Conservation (phyloP, 495 filamentous ascomycete genomes). For the Xylaria curta region DNA sequence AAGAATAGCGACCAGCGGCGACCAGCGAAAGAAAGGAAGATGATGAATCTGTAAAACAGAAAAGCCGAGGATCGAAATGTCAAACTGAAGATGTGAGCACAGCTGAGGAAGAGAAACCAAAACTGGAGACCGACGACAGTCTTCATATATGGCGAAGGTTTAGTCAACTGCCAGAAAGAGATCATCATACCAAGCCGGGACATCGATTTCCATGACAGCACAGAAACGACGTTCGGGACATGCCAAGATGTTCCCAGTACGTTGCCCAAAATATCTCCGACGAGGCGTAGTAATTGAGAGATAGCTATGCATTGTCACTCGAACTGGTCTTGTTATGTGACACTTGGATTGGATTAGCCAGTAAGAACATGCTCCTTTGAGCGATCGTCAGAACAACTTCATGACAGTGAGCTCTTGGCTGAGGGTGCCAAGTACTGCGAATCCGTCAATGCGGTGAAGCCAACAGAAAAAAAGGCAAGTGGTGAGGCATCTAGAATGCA, state of each 20-base stretch:
- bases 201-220: constrained; percentile 34
- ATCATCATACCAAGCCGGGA: constrained; percentile 33
- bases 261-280: constrained; percentile 34
- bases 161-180: constrained; percentile 5
- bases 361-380: constrained; percentile 29
- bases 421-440: constrained; percentile 40
- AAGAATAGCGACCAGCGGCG: constrained; percentile 49
- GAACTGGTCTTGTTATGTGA: background rate
- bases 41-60: constrained; percentile 32
- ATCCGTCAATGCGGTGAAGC: constrained; percentile 33
- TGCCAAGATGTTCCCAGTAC: constrained; percentile 38
- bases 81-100: constrained; percentile 43
- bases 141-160: constrained; percentile 41
- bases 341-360: constrained; percentile 7
- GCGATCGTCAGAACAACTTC: constrained; percentile 32
- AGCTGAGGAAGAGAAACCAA: constrained; percentile 45
- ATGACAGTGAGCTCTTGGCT: constrained; percentile 34
- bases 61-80: constrained; percentile 35
- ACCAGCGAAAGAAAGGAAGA: constrained; percentile 34
- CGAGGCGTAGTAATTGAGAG: constrained; percentile 26
- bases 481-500: constrained; percentile 31
- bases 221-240: constrained; percentile 19
- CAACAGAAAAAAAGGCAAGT: constrained; percentile 12
- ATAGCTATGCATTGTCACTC: constrained; percentile 9
- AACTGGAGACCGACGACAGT: constrained; percentile 32